Evolutionary conservation across 2,329 filamentous ascomycete genomes (phyloP), one percentile per base, ranked within the genome.

Genomic region (Sordariomycetes sp.): DNA sequence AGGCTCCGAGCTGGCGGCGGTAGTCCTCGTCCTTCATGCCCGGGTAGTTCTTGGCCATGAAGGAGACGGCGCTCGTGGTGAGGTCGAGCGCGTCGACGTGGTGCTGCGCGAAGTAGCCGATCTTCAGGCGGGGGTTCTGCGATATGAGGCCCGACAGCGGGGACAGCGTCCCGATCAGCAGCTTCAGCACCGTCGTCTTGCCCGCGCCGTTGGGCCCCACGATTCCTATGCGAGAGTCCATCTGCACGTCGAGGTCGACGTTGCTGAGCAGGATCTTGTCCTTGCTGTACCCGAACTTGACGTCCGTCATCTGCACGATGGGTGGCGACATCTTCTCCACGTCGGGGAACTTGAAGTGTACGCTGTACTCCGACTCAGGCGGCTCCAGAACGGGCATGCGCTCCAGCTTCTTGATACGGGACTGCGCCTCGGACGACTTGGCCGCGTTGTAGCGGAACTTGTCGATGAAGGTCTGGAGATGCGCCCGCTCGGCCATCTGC

Each of bases 381-480:
- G 91, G 70, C 65, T 95, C 87, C 56, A 99, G 80, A 1, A 96
- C 76, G 1, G 95, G 94, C 89, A 99, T 96, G 67, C 88, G 90
- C 72, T 99, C 95, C 61, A 99, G 78, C 70, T 99, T 99, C 80
- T 99, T 99, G 81, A 99, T 97, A 66, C 94, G 86, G 1, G 92
- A 97, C 69, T 99, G 94, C 1, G 94, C 94, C 76, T 99, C 94
- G 10, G 92, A 96, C 1, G 94, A 96, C 72, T 99, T 99, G 66
- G 92, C 94, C 32, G 94, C 94, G 68, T 99, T 99, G 80, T 99
- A 99, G 56, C 94, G 85, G 80, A 99, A 99, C 74, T 99, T 99
- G 80, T 99, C 94, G 74, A 99, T 99, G 73, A 99, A 99, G 32
- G 89, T 86, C 76, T 99, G 94, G 61, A 99, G 74, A 77, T 99